phyloP scores from a whole-genome alignment of 2,329 filamentous ascomycete species.

The Didymellaceae sp. region DNA sequence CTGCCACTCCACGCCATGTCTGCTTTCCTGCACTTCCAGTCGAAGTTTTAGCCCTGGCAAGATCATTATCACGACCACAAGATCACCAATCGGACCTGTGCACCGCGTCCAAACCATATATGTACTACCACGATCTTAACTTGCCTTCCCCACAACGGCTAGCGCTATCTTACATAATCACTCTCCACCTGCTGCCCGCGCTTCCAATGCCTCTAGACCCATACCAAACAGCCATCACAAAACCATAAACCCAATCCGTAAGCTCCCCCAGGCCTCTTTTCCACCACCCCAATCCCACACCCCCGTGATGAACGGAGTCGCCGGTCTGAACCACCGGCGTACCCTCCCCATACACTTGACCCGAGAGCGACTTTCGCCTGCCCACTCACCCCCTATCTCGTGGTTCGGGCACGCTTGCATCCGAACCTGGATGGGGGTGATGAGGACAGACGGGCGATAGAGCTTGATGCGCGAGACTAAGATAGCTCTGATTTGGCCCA shows the following conservation, averaged over 20 bases:
- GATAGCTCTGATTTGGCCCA: slow-evolving; percentile 20
- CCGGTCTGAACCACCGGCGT: slow-evolving; percentile 18
- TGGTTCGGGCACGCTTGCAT: slow-evolving; percentile 9
- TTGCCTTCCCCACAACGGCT: too few relatives aligned
- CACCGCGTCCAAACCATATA: too few relatives aligned
- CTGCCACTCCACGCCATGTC: too few relatives aligned
- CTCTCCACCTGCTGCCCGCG: background rate
- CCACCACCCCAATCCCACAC: background rate
- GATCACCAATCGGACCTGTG: too few relatives aligned
- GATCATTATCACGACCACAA: too few relatives aligned
- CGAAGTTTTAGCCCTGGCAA: too few relatives aligned
- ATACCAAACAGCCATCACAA: too few relatives aligned
- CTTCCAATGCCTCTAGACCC: too few relatives aligned
- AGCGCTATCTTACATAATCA: slow-evolving; percentile 6
- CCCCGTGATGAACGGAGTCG: slow-evolving; percentile 19
- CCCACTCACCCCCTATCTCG: slow-evolving; percentile 2
- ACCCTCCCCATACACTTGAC: slow-evolving; percentile 18
- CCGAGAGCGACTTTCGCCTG: slow-evolving; percentile 8
- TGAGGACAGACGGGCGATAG: slow-evolving; percentile 4
- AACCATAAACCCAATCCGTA: background rate
- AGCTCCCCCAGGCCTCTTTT: background rate
- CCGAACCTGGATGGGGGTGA: slow-evolving; percentile 8
- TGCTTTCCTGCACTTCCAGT: too few relatives aligned
- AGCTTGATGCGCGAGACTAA: slow-evolving; percentile 18
- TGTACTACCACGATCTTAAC: too few relatives aligned